phyloP scores from a whole-genome alignment of 73 alveolate genomes.

The Paramecium primaurelia region DNA sequence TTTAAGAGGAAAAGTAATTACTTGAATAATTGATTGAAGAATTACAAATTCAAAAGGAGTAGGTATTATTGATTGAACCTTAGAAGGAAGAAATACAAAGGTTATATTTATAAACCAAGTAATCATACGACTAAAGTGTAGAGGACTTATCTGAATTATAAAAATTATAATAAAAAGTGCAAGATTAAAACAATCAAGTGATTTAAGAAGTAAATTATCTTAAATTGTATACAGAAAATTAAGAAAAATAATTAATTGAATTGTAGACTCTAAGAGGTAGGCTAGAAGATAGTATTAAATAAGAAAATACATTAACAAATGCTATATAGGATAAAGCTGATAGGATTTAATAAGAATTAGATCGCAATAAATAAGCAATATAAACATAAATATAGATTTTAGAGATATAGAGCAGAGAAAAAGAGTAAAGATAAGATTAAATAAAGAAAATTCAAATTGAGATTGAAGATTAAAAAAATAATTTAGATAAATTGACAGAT shows the following conservation, averaged over 20 bases:
- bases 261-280: background rate
- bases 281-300: background rate
- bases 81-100: background rate
- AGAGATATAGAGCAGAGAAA: background rate
- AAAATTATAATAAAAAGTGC: background rate
- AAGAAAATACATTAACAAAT: background rate
- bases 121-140: background rate
- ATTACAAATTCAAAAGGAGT: background rate
- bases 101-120: background rate
- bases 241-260: background rate
- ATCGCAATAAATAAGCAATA: background rate
- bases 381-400: background rate
- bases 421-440: background rate
- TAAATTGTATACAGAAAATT: background rate
- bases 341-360: background rate
- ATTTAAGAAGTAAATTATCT: background rate
- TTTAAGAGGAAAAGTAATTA: background rate
- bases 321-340: slow-evolving; percentile 7
- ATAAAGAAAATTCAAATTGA: background rate
- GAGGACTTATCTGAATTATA: background rate
- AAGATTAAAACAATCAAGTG: background rate
- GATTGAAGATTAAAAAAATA: background rate
- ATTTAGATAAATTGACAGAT: background rate
- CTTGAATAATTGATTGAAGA: background rate
- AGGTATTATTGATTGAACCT: background rate